Conservation (phyloP, 2,329 filamentous ascomycete genomes). For the Samsoniella hepiali region DNA sequence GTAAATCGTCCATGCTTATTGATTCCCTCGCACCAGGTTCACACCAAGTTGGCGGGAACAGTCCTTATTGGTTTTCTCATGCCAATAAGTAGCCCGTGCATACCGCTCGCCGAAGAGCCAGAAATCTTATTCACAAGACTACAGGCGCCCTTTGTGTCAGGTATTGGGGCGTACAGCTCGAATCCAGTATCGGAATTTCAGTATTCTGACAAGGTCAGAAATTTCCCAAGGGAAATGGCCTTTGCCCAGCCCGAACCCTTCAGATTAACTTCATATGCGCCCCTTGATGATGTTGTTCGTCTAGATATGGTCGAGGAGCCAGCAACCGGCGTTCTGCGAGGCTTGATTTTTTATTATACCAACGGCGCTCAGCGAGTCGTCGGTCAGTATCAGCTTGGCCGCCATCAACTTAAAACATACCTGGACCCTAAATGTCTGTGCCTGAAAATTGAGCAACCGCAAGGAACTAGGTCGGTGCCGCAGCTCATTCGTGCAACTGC, state of each 20-base stretch:
- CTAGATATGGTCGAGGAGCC: background rate
- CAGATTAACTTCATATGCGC: background rate
- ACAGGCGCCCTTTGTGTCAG: background rate
- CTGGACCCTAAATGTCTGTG: background rate
- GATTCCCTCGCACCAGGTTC: background rate
- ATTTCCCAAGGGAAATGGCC: background rate
- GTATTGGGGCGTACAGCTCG: constrained; percentile 3
- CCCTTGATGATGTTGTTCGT: constrained; percentile 3
- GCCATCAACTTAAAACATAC: background rate
- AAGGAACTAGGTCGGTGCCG: no score
- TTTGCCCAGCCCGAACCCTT: background rate
- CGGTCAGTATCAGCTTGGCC: constrained; percentile 2
- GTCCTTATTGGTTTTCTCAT: background rate
- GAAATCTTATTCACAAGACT: constrained; percentile 4
- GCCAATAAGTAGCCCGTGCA: background rate
- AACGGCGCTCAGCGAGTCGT: background rate
- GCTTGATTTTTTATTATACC: background rate
- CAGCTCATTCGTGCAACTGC: background rate
- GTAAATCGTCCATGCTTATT: background rate
- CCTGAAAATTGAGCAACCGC: background rate
- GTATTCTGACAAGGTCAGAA: background rate
- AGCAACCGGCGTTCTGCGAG: background rate
- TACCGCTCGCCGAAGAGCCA: constrained; percentile 1
- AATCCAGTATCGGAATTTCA: background rate
- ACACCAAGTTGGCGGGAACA: constrained; percentile 6